Conservation (phyloP, 495 filamentous ascomycete genomes). For the Evernia prunastri region DNA sequence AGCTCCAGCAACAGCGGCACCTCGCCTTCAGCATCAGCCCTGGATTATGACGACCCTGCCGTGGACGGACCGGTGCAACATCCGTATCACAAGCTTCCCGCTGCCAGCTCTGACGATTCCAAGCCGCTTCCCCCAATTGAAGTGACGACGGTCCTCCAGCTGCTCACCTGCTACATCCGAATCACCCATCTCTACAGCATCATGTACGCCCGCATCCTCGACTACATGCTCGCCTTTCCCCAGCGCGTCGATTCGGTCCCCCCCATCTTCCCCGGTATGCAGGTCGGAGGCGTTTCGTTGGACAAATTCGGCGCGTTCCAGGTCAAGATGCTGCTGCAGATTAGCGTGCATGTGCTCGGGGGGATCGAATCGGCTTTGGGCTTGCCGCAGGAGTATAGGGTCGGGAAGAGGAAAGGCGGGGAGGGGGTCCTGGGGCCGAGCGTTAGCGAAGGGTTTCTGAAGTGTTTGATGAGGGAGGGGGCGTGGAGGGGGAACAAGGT, state of each 20-base stretch:
- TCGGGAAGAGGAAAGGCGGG: background rate
- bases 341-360: constrained; percentile 11
- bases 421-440: constrained; percentile 8
- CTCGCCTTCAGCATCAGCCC: constrained; percentile 4
- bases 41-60: constrained; percentile 8
- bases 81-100: background rate
- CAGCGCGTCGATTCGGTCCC: background rate
- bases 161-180: constrained; percentile 20
- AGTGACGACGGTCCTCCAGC: constrained; percentile 17
- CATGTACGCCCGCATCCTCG: constrained; percentile 14
- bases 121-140: background rate
- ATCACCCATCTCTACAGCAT: constrained; percentile 19
- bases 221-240: constrained; percentile 7
- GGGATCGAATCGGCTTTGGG: constrained; percentile 16
- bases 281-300: constrained; percentile 17
- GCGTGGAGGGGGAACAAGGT: constrained; percentile 8
- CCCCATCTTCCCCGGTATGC: constrained; percentile 15
- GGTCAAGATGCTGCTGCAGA: constrained; percentile 12
- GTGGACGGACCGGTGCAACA: background rate
- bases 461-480: constrained; percentile 14
- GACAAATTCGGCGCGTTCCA: constrained; percentile 14
- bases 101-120: background rate
- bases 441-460: constrained; percentile 11
- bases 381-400: constrained; percentile 9
- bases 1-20: constrained; percentile 9